Base-by-base conservation (phyloP, 768 basidiomycete species). In the Pleurotus eryngii region DNA sequence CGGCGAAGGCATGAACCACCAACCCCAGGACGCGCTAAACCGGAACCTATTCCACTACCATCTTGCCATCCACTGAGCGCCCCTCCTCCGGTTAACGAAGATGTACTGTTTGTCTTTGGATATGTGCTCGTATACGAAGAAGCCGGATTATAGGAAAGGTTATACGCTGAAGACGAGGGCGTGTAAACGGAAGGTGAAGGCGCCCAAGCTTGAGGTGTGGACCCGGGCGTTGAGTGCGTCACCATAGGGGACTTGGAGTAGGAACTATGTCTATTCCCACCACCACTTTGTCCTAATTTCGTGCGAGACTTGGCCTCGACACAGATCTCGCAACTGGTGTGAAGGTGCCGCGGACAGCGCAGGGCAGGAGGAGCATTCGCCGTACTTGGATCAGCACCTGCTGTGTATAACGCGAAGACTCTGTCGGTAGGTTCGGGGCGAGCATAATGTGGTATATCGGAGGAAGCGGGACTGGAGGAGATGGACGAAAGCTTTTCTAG, bases 21-120 rank as follows among this genome's bases (percentile, higher is more conserved):
- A 9, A 75, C 68, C 12, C 80, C 82, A 20, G 84, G 81, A 22
- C 80, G 74, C 22, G 85, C 72, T 26, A 90, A 76, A 3, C 89
- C 89, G 2, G 84, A 82, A 9, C 89, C 89, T 47, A 90, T 80
- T 12, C 89, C 89, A 59, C 80, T 82, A 5, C 87, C 85, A 53
- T 90, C 88, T 62, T 84, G 83, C 85, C 87, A 90, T 2, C 88
- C 89, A 1, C 82, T 82, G 42, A 90, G 78, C 1, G 83, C 82
- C 6, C 80, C 80, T 18, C 76, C 77, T 3, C 59, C 55, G 3
- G 24, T 39, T 27, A 54, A 39, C 7, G 51, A 54, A 12, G 51
- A 24, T 54, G 51, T 20, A 20, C 37, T 54, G 27, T 54, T 35
- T 9, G 51, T 26, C 39, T 26, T 54, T 15, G 51, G 51, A 22